phyloP scores from a whole-genome alignment of 441 rosid genomes.

The Theobroma grandiflorum region DNA sequence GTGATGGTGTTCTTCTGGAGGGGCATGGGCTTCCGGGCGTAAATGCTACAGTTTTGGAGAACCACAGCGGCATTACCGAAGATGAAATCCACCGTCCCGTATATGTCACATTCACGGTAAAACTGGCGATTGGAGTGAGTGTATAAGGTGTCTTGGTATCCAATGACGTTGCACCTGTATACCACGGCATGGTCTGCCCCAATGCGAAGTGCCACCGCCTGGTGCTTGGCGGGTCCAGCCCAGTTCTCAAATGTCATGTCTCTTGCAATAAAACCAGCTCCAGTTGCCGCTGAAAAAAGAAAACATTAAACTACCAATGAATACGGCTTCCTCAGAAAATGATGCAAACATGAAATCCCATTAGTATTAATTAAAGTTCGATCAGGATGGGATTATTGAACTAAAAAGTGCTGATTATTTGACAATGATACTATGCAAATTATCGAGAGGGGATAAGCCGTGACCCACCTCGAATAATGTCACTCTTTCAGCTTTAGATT shows the following conservation, averaged over 20 bases:
- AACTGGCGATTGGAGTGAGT: slow-evolving; percentile 96
- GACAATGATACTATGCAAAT: neutral
- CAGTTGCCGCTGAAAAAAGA: slow-evolving; percentile 73
- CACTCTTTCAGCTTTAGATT: neutral
- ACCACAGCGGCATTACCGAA: slow-evolving; percentile 95
- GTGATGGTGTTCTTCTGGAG: slow-evolving; percentile 86
- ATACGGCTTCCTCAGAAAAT: neutral
- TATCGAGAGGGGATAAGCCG: neutral
- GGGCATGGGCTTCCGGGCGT: slow-evolving; percentile 82
- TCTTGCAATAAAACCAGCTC: slow-evolving; percentile 84
- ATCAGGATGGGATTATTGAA: neutral
- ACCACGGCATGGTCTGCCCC: slow-evolving; percentile 92
- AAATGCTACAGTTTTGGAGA: slow-evolving; percentile 76
- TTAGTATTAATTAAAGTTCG: neutral
- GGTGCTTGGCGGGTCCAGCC: slow-evolving; percentile 93
- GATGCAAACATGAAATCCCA: neutral
- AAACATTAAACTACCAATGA: neutral
- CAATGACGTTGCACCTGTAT: slow-evolving; percentile 71
- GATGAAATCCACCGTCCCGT: slow-evolving; percentile 95
- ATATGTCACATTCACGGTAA: slow-evolving; percentile 79
- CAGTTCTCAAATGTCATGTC: slow-evolving; percentile 88
- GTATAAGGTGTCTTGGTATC: slow-evolving; percentile 94
- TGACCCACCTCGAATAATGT: neutral
- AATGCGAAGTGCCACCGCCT: slow-evolving; percentile 91
- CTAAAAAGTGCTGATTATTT: neutral